Evolutionary conservation across 2,329 filamentous ascomycete genomes (phyloP).

Genomic region (Talaromyces sp.): DNA sequence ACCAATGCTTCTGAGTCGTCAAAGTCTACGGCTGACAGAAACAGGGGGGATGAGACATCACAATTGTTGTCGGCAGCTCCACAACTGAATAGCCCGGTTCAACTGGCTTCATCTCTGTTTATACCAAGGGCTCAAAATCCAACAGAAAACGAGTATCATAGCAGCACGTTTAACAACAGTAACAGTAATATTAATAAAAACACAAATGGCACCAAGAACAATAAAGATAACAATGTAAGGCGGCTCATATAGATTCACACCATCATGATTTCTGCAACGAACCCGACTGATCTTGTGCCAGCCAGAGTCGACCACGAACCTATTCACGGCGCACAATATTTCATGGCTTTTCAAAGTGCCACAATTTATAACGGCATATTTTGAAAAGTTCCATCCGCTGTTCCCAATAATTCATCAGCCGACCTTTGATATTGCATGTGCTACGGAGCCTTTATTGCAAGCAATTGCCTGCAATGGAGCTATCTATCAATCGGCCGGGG

Average conservation of each 20-base stretch:
- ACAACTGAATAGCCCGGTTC: background rate
- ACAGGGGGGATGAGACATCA: background rate
- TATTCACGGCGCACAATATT: background rate
- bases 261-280: background rate
- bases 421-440: background rate
- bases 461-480: constrained; percentile 2
- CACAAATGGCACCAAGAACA: too few relatives aligned
- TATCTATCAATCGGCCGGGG: background rate
- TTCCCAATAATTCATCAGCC: constrained; percentile 1
- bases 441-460: background rate
- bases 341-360: constrained; percentile 2
- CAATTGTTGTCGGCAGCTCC: background rate
- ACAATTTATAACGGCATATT: background rate
- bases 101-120: background rate
- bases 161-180: too few relatives aligned
- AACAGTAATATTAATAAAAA: background rate
- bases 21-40: background rate
- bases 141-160: background rate
- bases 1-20: background rate
- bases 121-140: background rate
- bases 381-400: background rate
- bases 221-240: background rate
- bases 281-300: background rate
- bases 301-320: background rate
- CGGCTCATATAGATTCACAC: background rate